Evolutionary conservation across 306 rosid species (phyloP).

Genomic region (Canavalia gladiata): DNA sequence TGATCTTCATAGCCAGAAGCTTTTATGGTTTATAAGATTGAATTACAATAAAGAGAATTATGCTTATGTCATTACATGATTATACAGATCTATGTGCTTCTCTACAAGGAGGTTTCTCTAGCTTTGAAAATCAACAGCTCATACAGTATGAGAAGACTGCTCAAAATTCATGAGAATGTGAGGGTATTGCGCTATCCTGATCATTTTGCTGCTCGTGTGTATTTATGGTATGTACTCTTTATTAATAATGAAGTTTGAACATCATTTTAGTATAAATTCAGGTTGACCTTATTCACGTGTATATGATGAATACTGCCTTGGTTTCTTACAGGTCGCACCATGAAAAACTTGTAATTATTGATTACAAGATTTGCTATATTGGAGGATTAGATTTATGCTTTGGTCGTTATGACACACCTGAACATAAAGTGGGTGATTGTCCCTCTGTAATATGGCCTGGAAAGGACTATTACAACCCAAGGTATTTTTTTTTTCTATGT

Average conservation of each 20-base stretch:
- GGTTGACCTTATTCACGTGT: conserved; percentile 30
- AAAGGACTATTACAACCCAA: conserved; percentile 97
- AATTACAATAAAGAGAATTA: conserved; percentile 20
- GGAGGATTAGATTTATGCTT: conserved; percentile 99
- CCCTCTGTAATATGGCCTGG: conserved; percentile 95
- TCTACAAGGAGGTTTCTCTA: conserved; percentile 96
- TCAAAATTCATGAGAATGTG: conserved; percentile 92
- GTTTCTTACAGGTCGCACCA: conserved; percentile 94
- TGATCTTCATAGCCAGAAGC: conserved; percentile 26
- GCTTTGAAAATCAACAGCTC: conserved; percentile 95
- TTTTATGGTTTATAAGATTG: conserved; percentile 29
- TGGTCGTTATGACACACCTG: conserved; percentile 96
- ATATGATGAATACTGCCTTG: conserved; percentile 52
- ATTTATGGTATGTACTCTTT: conserved; percentile 76
- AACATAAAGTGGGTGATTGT: conserved; percentile 89
- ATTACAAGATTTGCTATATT: conserved; percentile 90
- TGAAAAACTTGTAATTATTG: conserved; percentile 97
- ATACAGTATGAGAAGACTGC: conserved; percentile 88
- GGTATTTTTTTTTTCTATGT: conserved; percentile 58
- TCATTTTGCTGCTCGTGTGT: conserved; percentile 89
- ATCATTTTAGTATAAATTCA: conserved; percentile 41
- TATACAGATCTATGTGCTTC: conserved; percentile 90
- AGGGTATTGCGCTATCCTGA: conserved; percentile 94
- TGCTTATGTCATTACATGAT: conserved; percentile 35
- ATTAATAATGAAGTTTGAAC: conserved; percentile 37